Evolutionary conservation across 768 basidiomycete species (phyloP).

Genomic region (Lentinula guzmanii): DNA sequence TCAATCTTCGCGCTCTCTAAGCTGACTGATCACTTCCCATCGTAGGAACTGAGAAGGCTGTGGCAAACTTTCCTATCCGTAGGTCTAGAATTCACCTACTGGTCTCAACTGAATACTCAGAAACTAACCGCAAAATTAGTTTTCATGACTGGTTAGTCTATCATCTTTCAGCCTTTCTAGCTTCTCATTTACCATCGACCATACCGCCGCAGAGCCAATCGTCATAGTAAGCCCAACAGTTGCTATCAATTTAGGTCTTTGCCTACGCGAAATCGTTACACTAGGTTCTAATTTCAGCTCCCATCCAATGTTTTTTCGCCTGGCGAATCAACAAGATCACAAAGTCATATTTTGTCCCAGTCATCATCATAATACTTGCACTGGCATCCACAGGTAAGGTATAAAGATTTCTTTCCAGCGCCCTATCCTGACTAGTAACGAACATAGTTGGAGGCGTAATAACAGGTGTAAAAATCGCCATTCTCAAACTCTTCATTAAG

Average conservation of each 20-base stretch:
- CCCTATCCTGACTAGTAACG: neutral
- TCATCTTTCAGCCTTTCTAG: slow-evolving; percentile 12
- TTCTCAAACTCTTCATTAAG: slow-evolving; percentile 5
- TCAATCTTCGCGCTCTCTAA: neutral
- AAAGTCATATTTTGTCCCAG: slow-evolving; percentile 1
- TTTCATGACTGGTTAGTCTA: slow-evolving; percentile 18
- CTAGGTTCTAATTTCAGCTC: slow-evolving; percentile 12
- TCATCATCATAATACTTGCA: slow-evolving; percentile 6
- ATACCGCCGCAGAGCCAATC: slow-evolving; percentile 23
- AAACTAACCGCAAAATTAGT: slow-evolving; percentile 12
- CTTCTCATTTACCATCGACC: neutral
- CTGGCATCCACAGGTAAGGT: slow-evolving; percentile 2
- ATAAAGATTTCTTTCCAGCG: too few species aligned
- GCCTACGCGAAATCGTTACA: neutral
- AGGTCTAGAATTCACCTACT: neutral
- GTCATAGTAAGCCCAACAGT: slow-evolving; percentile 18
- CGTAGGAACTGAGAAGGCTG: slow-evolving; percentile 24
- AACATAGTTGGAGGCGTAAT: neutral
- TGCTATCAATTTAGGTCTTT: neutral
- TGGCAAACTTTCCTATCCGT: slow-evolving; percentile 23
- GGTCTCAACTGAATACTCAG: too few species aligned
- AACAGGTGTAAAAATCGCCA: slow-evolving; percentile 1
- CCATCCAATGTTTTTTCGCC: slow-evolving; percentile 13
- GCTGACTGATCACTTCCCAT: neutral
- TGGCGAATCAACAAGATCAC: slow-evolving; percentile 12